Evolutionary conservation across 768 basidiomycete species (phyloP).

Genomic region (Trametes maxima): DNA sequence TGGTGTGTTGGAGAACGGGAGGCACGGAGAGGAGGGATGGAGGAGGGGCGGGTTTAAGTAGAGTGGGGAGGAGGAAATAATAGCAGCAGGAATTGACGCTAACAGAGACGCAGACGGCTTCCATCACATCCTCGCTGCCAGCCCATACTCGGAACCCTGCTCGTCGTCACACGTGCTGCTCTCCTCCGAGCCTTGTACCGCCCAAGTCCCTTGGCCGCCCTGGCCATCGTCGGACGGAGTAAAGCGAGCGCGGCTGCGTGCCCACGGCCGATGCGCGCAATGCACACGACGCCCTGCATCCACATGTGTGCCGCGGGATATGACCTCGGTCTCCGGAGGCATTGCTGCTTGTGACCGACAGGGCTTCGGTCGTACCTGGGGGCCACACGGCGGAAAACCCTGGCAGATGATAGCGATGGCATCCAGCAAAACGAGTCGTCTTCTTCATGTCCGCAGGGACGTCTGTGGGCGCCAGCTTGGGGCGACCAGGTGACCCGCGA

Average conservation of each 20-base stretch:
- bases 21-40: conserved; percentile 2
- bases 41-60: conserved; percentile 13
- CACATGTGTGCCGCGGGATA: conserved; percentile 1
- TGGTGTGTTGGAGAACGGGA: conserved; percentile 2
- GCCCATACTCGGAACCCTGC: conserved; percentile 12
- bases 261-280: background rate
- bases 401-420: conserved; percentile 10
- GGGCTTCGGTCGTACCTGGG: conserved; percentile 19
- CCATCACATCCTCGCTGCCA: conserved; percentile 15
- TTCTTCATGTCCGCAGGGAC: conserved; percentile 4
- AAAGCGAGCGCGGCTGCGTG: background rate
- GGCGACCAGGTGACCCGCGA: conserved; percentile 10
- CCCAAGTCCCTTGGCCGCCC: background rate
- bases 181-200: background rate
- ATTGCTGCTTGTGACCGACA: conserved; percentile 13
- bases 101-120: conserved; percentile 13
- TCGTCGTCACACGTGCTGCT: conserved; percentile 2
- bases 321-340: background rate
- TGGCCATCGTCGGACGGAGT: background rate
- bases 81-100: conserved; percentile 17
- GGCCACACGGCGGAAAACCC: conserved; percentile 11
- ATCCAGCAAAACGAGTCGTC: background rate
- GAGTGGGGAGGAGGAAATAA: conserved; percentile 7
- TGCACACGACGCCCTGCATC: conserved; percentile 3
- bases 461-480: conserved; percentile 5